These are phyloP conservation scores for Saturnispora besseyi DNA, from an alignment of 805 yeast species.

Conservation along the genomic window DNA sequence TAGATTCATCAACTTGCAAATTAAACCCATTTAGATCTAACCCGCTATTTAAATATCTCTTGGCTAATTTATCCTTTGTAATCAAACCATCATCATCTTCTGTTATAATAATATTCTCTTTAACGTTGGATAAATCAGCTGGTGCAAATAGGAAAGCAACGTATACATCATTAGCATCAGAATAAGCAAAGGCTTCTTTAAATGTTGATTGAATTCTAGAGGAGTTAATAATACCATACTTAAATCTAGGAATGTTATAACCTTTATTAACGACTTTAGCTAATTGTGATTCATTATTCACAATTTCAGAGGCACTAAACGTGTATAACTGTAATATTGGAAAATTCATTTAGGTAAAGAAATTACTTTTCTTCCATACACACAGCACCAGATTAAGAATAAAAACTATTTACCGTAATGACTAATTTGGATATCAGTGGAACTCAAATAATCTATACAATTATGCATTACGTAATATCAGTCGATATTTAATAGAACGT, in stretches of 20 bases:
- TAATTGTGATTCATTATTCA: slow-evolving; percentile 17
- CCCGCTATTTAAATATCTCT: slow-evolving; percentile 12
- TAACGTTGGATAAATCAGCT: slow-evolving; percentile 10
- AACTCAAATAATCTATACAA: too few species aligned
- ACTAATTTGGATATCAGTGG: too few species aligned
- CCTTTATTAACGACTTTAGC: slow-evolving; percentile 38
- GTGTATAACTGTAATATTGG: slow-evolving; percentile 7
- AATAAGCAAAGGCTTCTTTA: slow-evolving; percentile 19
- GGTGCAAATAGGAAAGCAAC: slow-evolving; percentile 1
- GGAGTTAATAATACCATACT: slow-evolving; percentile 34
- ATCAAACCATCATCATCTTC: slow-evolving; percentile 16
- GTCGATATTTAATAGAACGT: too few species aligned
- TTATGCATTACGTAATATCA: too few species aligned
- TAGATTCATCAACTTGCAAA: neutral
- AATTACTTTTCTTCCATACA: too few species aligned
- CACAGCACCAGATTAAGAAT: neutral
- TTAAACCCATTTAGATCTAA: slow-evolving; percentile 13
- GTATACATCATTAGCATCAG: neutral
- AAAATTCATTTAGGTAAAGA: neutral
- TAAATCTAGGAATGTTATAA: slow-evolving; percentile 38
- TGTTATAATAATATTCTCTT: slow-evolving; percentile 10
- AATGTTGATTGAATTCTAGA: slow-evolving; percentile 32
- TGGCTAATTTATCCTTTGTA: slow-evolving; percentile 15
- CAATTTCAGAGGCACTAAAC: slow-evolving; percentile 4
- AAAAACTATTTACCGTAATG: too few species aligned